Evolutionary conservation across 805 yeast genomes (phyloP).

Genomic region (Spathaspora sp.): DNA sequence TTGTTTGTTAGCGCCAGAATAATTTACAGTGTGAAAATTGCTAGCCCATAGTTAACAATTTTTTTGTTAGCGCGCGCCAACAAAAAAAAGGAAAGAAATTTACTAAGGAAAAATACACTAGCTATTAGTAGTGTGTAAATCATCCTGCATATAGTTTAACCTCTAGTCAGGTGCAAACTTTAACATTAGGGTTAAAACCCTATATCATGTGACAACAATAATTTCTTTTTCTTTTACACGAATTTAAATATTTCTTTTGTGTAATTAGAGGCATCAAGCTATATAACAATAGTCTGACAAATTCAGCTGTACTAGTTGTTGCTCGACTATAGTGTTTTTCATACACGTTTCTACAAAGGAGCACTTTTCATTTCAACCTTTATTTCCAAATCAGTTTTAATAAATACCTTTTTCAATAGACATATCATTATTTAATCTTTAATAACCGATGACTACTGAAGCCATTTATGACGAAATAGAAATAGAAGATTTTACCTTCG

Average conservation of each 20-base stretch:
- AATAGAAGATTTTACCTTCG: slow-evolving; percentile 94
- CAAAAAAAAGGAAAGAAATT: background rate
- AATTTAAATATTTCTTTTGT: background rate
- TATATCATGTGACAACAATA: background rate
- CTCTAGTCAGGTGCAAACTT: background rate
- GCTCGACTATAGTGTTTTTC: background rate
- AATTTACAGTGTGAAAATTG: background rate
- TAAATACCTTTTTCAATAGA: too few species aligned
- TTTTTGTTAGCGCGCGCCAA: background rate
- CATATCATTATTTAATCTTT: background rate
- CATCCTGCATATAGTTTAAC: background rate
- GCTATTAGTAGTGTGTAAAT: background rate
- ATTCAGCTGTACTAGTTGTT: background rate
- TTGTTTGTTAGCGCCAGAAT: background rate
- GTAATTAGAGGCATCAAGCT: background rate
- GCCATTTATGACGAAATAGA: slow-evolving; percentile 89
- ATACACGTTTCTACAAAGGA: background rate
- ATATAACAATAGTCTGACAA: background rate
- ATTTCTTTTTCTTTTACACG: background rate
- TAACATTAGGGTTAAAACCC: slow-evolving; percentile 2
- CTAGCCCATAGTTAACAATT: background rate
- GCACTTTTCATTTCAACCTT: background rate
- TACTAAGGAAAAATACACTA: background rate
- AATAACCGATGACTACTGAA: slow-evolving; percentile 21
- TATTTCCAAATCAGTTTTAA: too few species aligned